These are phyloP conservation scores for Claviceps quebecensis DNA, from an alignment of 2,329 filamentous ascomycete species.

Conservation along the genomic window DNA sequence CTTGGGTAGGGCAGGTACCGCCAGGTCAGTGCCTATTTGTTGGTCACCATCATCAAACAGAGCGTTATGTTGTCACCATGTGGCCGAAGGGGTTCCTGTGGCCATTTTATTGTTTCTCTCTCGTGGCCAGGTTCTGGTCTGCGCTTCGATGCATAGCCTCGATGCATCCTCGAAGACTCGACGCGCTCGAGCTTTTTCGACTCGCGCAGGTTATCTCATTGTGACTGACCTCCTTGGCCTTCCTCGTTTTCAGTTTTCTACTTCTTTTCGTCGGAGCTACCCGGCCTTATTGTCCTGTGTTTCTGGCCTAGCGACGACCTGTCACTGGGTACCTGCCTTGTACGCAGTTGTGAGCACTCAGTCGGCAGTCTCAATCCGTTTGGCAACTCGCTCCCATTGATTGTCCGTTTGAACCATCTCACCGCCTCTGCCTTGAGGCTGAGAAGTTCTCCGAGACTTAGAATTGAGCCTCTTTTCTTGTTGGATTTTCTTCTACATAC, in stretches of 20 bases:
- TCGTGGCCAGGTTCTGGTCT: no score
- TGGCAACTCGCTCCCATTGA: no score
- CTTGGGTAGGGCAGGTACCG: no score
- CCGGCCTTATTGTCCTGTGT: background rate
- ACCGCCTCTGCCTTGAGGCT: background rate
- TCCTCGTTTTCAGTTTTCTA: background rate
- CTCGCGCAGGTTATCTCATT: background rate
- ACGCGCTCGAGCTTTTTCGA: background rate
- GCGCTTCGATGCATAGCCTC: no score
- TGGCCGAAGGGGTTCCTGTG: no score
- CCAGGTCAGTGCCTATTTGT: no score
- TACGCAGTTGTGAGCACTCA: background rate
- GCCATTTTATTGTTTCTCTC: no score
- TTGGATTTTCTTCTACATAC: background rate
- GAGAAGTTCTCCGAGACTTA: no score
- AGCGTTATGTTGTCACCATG: no score
- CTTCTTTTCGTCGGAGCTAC: background rate
- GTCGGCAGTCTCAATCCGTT: background rate
- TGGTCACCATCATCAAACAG: no score
- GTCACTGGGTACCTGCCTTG: background rate
- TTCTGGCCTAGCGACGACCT: background rate
- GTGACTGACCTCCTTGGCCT: background rate
- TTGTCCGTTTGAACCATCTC: background rate
- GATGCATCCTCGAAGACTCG: no score
- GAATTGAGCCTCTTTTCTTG: background rate